These are phyloP conservation scores for Quercus mongolica DNA, from an alignment of 306 rosid species.

Conservation along the genomic window DNA sequence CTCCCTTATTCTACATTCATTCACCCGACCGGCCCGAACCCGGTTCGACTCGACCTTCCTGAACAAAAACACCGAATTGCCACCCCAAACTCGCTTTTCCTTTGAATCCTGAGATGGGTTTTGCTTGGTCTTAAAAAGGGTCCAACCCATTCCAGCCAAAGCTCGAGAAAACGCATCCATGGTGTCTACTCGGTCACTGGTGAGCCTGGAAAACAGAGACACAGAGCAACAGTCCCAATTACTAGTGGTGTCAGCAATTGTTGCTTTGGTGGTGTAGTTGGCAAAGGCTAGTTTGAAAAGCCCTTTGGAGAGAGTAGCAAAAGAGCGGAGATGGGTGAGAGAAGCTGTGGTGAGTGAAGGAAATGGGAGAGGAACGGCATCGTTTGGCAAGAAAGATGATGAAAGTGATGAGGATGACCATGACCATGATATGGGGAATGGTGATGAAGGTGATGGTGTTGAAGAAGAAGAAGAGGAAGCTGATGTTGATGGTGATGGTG, in stretches of 20 bases:
- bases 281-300: conserved; percentile 59
- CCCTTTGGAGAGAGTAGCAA: conserved; percentile 45
- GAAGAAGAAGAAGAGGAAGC: conserved; percentile 7
- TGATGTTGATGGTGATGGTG: conserved; percentile 26
- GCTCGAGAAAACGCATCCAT: conserved; percentile 55
- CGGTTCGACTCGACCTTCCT: conserved; percentile 51
- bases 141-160: conserved; percentile 64
- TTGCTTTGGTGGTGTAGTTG: not conserved
- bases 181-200: conserved; percentile 33
- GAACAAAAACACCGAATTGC: conserved; percentile 44
- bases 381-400: conserved; percentile 27
- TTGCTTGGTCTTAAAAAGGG: conserved; percentile 46
- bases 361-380: conserved; percentile 63
- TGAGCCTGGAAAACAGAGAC: conserved; percentile 41
- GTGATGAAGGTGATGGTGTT: conserved; percentile 12
- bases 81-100: conserved; percentile 7
- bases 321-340: conserved; percentile 46
- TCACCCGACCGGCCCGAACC: conserved; percentile 36
- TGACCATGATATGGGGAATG: conserved; percentile 32
- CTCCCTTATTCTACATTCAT: conserved; percentile 49
- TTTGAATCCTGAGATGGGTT: conserved; percentile 26
- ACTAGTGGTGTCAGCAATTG: conserved; percentile 4
- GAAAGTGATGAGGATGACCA: conserved; percentile 32
- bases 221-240: conserved; percentile 60
- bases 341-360: conserved; percentile 49